Evolutionary conservation across 208 protist genomes (phyloP), one percentile per base, ranked within the genome.

Genomic region (Pavlovales sp.): DNA sequence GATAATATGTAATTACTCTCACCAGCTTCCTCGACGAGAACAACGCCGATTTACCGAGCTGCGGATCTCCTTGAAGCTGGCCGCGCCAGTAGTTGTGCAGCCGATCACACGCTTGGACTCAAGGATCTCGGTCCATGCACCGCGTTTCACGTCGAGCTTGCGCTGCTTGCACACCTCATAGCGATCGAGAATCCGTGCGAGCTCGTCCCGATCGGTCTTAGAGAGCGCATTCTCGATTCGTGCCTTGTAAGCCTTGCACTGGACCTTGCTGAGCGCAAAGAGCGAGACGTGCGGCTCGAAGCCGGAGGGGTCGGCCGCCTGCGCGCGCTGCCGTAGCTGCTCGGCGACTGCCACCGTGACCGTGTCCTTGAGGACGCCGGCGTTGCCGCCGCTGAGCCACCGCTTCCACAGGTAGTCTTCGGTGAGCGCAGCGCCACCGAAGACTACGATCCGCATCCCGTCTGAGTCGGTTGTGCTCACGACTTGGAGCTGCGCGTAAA

Each of bases 21-120:
- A 1, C 34, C 88, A 30, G 96, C 96, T 91, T 98, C 96, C 90
- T 98, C 96, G 39, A 97, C 95, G 32, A 98, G 91, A 42, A 98
- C 88, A 71, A 98, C 95, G 75, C 93, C 95, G 42, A 96, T 93
- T 90, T 18, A 97, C 91, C 0, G 93, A 95, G 41, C 94, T 92
- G 44, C 98, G 84, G n/a, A 97, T 86, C 76, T 95, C 95, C 79
- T 95, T 93, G 90, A 97, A 95, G 90, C 95, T 96, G 10, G 96
- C 95, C 57, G 95, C 97, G 37, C 96, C 96, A 0, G 96, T 97
- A 40, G 96, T 97, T 36, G 97, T 98, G 32, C 96, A 90, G 76
- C 96, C 97, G 79, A 98, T 93, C n/a, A 98, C 94, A 34, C 76
- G 78, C 30, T 30, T 34, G 2, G 38, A 11, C 1, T 41, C 0